Evolutionary conservation across 352 stramenopile species (phyloP), one percentile per base, ranked within the genome.

Genomic region (Halophytophthora polymorphica): DNA sequence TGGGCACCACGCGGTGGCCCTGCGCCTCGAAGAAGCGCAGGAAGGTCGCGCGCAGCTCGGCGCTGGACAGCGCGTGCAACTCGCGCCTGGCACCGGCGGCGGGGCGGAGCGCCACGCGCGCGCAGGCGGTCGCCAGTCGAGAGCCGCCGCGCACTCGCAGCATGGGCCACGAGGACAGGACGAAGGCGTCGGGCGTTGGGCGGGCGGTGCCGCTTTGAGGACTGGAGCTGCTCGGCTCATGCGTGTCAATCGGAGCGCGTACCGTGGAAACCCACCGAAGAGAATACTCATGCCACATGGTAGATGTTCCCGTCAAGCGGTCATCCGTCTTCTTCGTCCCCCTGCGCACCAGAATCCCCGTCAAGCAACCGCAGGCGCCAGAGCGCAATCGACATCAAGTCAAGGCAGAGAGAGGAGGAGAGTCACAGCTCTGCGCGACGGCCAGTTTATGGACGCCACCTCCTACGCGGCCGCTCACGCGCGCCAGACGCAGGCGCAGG

Each of bases 1-100:
- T 90, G 14, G 80, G 77, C 23, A 91, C 68, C 5, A 91, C 64
- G 17, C 49, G 45, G 39, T 93, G 82, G 14, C 62, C 75, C 36
- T 86, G 69, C 23, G 50, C 47, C 50, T 85, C 59, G 50, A 93
- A 94, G 51, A 86, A 91, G 34, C 66, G 50, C 40, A 94, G 65
- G 53, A 93, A 93, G 18, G 55, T 53, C 17, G 58, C 56, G 23
- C 75, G 73, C 14, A 90, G 56, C 51, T 84, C 73, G 1, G 39
- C 44, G 2, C 72, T 73, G 0, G 74, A 54, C 6, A 80, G 44
- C 8, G 61, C 65, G n/a, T 84, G 77, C 59, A 84, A 12, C 3
- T 21, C 17, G n/a, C 73, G 71, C 5, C 25, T 25, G 1, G 56
- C 4, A 8, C 25, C 25, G 8, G 25, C 2, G 6, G 25, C n/a